Conservation (phyloP, 345 rosid species). For the Arabidopsis thaliana region TAIR10.1 NC_003071.7:8164501-8165000, state of each 20-base stretch:
- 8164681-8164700: not conserved
- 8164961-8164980: slow-evolving; percentile 50
- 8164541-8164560: slow-evolving; percentile 41
- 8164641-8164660: slow-evolving; percentile 84
- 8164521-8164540: not conserved
- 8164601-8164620: slow-evolving; percentile 69
- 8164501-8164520: not conserved
- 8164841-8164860: slow-evolving; percentile 68
- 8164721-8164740: slow-evolving; percentile 42
- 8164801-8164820: slow-evolving; percentile 63
- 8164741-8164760: slow-evolving; percentile 89
- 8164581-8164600: slow-evolving; percentile 71
- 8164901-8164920: slow-evolving; percentile 77
- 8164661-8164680: slow-evolving; percentile 15
- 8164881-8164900: slow-evolving; percentile 65
- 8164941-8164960: slow-evolving; percentile 78
- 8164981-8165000: slow-evolving; percentile 39
- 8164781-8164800: slow-evolving; percentile 48
- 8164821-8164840: slow-evolving; percentile 71
- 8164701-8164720: not conserved
- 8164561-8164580: slow-evolving; percentile 77
- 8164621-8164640: slow-evolving; percentile 78
- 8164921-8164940: slow-evolving; percentile 76
- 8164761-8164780: slow-evolving; percentile 64
- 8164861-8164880: slow-evolving; percentile 59